Evolutionary conservation across 2,329 filamentous ascomycete genomes (phyloP).

Genomic region (Colletotrichum musicola): DNA sequence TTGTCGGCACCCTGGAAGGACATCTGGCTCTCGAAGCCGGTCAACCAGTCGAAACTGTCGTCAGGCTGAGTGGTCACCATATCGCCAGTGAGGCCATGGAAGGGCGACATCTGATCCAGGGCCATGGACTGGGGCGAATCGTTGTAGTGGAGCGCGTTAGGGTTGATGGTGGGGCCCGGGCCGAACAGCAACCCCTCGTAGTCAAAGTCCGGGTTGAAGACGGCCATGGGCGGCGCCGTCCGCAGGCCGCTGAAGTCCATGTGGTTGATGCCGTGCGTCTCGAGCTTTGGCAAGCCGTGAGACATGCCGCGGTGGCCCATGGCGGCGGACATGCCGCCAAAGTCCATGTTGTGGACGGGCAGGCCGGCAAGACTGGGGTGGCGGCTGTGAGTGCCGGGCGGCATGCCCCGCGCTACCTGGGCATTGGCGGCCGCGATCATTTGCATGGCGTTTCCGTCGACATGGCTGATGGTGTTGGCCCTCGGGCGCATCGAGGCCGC

Average conservation of each 20-base stretch:
- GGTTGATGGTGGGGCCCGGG: conserved; percentile 75
- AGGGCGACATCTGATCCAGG: conserved; percentile 73
- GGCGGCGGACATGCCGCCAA: conserved; percentile 78
- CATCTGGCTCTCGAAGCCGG: conserved; percentile 84
- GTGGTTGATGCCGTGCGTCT: conserved; percentile 75
- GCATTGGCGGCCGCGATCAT: conserved; percentile 74
- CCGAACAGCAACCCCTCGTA: conserved; percentile 79
- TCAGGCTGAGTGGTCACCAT: conserved; percentile 74
- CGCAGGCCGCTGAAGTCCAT: conserved; percentile 79
- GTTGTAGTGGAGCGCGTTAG: conserved; percentile 84
- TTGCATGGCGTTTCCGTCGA: conserved; percentile 82
- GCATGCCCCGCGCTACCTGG: conserved; percentile 60
- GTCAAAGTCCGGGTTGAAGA: conserved; percentile 76
- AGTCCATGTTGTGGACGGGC: conserved; percentile 70
- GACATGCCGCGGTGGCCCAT: conserved; percentile 75
- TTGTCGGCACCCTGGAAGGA: conserved; percentile 79
- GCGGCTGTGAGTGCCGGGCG: conserved; percentile 66
- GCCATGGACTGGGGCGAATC: conserved; percentile 78
- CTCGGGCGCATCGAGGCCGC: conserved; percentile 81
- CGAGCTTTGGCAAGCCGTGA: conserved; percentile 83
- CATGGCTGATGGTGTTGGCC: conserved; percentile 96
- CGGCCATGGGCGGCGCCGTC: conserved; percentile 78
- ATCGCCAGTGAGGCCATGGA: conserved; percentile 66
- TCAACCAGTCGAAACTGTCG: conserved; percentile 85
- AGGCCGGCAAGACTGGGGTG: conserved; percentile 82